Conservation (phyloP, 164 flowering plant genomes). For the Vitis labrusca region DNA sequence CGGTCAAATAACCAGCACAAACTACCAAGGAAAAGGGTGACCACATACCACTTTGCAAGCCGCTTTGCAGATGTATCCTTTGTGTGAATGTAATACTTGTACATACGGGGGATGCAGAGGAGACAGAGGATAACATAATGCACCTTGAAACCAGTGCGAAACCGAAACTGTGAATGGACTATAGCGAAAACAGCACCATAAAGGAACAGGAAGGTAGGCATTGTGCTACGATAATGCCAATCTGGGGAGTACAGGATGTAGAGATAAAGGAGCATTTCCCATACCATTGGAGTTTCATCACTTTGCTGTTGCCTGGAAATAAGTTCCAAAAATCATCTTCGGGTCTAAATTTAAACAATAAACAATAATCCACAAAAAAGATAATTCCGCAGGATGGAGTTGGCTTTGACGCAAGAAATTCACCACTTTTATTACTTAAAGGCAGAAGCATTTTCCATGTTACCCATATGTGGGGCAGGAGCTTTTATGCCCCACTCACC, state of each 20-base stretch:
- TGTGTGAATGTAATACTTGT: slow-evolving; percentile 80
- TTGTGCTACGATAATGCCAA: slow-evolving; percentile 87
- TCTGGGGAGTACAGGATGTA: slow-evolving; percentile 84
- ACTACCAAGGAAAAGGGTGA: slow-evolving; percentile 46
- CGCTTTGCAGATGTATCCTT: slow-evolving; percentile 54
- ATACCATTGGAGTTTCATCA: slow-evolving; percentile 80
- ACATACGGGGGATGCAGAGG: slow-evolving; percentile 80
- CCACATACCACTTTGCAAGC: slow-evolving; percentile 62
- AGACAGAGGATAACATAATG: slow-evolving; percentile 67
- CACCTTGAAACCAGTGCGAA: slow-evolving; percentile 62
- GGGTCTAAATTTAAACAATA: neutral
- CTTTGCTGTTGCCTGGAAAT: slow-evolving; percentile 57
- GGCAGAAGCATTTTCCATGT: too few relatives aligned
- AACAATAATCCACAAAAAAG: neutral
- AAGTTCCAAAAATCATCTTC: neutral
- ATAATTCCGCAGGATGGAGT: too few relatives aligned
- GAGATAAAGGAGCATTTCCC: slow-evolving; percentile 81
- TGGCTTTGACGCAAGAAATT: too few relatives aligned
- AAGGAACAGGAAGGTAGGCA: slow-evolving; percentile 79
- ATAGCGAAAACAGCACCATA: slow-evolving; percentile 73
- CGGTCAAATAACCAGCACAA: slow-evolving; percentile 71
- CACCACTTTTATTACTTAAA: too few relatives aligned
- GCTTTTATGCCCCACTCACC: too few relatives aligned
- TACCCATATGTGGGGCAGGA: too few relatives aligned
- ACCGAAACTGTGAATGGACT: slow-evolving; percentile 51